Evolutionary conservation across 108 stramenopile genomes (phyloP).

Genomic region (Aurantiochytrium sp.): DNA sequence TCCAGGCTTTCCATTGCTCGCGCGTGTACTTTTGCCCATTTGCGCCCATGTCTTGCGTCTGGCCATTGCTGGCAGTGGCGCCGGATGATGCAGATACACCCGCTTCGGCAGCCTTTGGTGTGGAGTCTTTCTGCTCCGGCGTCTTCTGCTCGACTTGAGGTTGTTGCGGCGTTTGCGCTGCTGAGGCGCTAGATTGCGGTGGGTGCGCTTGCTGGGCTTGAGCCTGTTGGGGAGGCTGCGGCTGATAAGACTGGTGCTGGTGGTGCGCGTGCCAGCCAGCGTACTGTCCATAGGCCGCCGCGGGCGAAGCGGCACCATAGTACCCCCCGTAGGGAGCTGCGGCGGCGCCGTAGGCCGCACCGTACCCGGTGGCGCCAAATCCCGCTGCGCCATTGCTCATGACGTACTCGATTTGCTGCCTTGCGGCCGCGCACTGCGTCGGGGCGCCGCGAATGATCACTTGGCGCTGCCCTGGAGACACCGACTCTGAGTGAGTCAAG

Average conservation of each 20-base stretch:
- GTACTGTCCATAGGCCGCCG: neutral
- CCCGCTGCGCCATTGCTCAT: neutral
- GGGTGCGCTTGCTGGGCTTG: neutral
- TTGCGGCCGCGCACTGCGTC: neutral
- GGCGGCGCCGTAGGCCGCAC: neutral
- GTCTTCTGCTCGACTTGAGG: neutral
- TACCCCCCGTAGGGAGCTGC: neutral
- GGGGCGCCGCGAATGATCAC: neutral
- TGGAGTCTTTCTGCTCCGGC: neutral
- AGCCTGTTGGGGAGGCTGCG: neutral
- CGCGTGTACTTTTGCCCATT: slow-evolving; percentile 14
- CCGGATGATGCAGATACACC: neutral
- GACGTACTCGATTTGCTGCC: neutral
- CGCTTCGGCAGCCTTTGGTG: neutral
- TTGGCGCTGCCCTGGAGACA: neutral
- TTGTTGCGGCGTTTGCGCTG: neutral
- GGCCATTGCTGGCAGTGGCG: neutral
- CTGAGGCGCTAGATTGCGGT: neutral
- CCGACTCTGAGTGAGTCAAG: neutral
- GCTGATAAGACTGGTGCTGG: neutral
- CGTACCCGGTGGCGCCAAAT: neutral
- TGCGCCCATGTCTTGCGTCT: neutral
- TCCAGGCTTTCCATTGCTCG: slow-evolving; percentile 14
- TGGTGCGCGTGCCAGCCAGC: neutral
- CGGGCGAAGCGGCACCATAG: neutral